A percentile compares a stretch with the other conserved stretches of the same genome.
phyloP scores from a whole-genome alignment of 2,329 filamentous ascomycete species.

The Xylariales sp. region DNA sequence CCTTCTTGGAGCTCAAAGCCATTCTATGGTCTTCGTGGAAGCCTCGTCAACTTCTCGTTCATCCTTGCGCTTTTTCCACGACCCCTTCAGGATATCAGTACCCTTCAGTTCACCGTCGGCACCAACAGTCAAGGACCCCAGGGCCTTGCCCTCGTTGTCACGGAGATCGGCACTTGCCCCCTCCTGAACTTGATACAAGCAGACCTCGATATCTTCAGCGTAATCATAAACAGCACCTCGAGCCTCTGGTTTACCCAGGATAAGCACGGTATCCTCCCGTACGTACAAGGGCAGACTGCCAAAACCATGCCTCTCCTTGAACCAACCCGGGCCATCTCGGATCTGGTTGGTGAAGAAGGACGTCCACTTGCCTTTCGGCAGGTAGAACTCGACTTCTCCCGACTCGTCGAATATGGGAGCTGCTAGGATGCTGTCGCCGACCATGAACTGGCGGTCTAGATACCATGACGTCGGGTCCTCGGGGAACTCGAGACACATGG shows the following conservation, averaged over 20 bases:
- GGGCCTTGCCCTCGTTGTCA: constrained; percentile 34
- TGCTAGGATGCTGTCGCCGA: constrained; percentile 60
- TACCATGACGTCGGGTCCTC: constrained; percentile 64
- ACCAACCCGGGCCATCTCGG: constrained; percentile 50
- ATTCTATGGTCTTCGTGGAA: constrained; percentile 17
- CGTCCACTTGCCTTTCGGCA: constrained; percentile 46
- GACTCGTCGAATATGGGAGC: constrained; percentile 65
- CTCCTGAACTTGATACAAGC: constrained; percentile 36
- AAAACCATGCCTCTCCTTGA: constrained; percentile 55
- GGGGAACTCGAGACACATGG: constrained; percentile 67
- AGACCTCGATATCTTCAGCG: constrained; percentile 40
- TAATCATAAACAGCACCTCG: constrained; percentile 45
- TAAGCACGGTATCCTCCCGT: constrained; percentile 46
- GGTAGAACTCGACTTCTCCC: constrained; percentile 62
- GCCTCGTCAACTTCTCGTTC: constrained; percentile 18
- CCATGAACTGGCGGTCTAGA: constrained; percentile 68
- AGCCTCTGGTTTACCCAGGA: constrained; percentile 36
- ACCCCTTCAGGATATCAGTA: constrained; percentile 34
- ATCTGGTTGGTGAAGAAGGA: constrained; percentile 44
- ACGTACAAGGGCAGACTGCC: constrained; percentile 55
- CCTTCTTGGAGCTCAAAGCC: too few relatives aligned
- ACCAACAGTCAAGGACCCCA: constrained; percentile 36
- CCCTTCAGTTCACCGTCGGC: constrained; percentile 35
- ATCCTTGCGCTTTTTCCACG: constrained; percentile 17
- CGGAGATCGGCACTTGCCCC: constrained; percentile 39